Conservation (phyloP, 768 basidiomycete species). For the Pulveroboletus sp. region DNA sequence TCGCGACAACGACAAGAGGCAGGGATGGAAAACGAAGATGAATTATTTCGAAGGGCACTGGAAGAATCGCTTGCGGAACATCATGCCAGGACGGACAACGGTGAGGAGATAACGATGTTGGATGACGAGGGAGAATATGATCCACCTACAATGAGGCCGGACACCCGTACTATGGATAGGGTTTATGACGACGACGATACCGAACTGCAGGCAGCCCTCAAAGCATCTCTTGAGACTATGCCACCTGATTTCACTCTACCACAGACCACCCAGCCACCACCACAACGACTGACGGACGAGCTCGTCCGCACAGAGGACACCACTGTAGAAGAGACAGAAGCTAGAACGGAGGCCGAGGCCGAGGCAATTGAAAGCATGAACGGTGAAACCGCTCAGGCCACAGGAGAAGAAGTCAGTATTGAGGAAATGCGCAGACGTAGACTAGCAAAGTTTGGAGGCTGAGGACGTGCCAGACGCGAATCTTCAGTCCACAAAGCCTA, state of each 20-base stretch:
- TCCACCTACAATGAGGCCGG: not conserved
- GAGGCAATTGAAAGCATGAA: constrained; percentile 24
- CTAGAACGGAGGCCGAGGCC: constrained; percentile 35
- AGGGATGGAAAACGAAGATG: constrained; percentile 47
- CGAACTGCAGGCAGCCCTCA: constrained; percentile 82
- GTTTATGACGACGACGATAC: constrained; percentile 86
- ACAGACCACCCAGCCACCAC: constrained; percentile 7
- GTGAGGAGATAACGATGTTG: constrained; percentile 15
- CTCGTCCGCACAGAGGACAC: not conserved
- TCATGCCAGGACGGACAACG: constrained; percentile 17
- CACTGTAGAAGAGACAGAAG: constrained; percentile 10
- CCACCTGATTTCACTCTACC: constrained; percentile 49
- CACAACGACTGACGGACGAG: constrained; percentile 15
- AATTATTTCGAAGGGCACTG: constrained; percentile 45
- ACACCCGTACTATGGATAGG: constrained; percentile 26
- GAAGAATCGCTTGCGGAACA: constrained; percentile 23
- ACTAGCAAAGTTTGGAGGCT: constrained; percentile 59
- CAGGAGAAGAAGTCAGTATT: constrained; percentile 40
- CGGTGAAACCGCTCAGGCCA: constrained; percentile 3
- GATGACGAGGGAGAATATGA: constrained; percentile 24
- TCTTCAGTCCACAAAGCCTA: not conserved
- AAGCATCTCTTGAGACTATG: constrained; percentile 68
- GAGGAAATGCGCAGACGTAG: constrained; percentile 67
- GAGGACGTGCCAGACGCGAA: constrained; percentile 4
- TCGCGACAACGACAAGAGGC: constrained; percentile 3